Evolutionary conservation across 2,329 filamentous ascomycete genomes (phyloP).

Genomic region (Nemania sp.): DNA sequence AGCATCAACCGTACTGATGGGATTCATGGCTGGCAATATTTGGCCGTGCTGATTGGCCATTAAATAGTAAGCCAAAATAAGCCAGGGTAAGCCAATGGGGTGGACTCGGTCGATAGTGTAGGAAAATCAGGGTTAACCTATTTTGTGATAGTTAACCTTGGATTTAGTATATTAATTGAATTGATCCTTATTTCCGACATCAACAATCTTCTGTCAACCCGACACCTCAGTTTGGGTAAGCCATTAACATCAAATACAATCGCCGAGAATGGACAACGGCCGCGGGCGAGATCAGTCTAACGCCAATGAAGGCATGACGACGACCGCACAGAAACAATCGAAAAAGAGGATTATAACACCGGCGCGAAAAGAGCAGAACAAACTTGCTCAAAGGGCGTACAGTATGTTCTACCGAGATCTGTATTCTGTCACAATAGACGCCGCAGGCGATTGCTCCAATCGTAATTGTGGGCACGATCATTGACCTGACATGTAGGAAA

Average conservation of each 20-base stretch:
- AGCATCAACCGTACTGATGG: not conserved
- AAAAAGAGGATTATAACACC: conserved; percentile 43
- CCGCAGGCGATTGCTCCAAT: not conserved
- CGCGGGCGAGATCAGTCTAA: not conserved
- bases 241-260: not conserved
- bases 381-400: conserved; percentile 42
- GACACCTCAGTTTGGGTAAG: not conserved
- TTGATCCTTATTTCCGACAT: not conserved
- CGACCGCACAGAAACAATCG: conserved; percentile 1
- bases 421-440: too few relatives aligned
- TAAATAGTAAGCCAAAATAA: conserved; percentile 25
- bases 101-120: too few relatives aligned
- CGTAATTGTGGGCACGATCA: not conserved
- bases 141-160: too few relatives aligned
- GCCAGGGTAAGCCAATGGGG: not conserved
- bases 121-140: too few relatives aligned
- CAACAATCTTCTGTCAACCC: not conserved
- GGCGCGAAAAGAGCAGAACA: conserved; percentile 46
- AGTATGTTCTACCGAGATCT: conserved; percentile 34
- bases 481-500: conserved; percentile 24
- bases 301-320: not conserved
- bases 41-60: conserved; percentile 20
- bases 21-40: conserved; percentile 15
- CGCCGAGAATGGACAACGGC: conserved; percentile 8
- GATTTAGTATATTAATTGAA: too few relatives aligned